phyloP scores from a whole-genome alignment of 2,329 filamentous ascomycete genomes.

The Xylariaceae sp. region DNA sequence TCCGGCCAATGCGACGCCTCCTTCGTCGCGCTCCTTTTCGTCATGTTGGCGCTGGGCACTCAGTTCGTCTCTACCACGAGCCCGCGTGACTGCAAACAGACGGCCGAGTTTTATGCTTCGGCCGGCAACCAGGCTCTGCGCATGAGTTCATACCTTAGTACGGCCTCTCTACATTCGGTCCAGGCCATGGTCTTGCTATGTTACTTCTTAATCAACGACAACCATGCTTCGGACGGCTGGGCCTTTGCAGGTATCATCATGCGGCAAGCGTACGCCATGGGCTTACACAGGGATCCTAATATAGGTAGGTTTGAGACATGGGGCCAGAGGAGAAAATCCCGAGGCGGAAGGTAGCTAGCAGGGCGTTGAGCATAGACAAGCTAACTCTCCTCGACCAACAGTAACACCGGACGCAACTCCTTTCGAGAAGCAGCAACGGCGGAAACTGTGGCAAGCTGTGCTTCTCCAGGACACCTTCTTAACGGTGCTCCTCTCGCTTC shows the following conservation, averaged over 20 bases:
- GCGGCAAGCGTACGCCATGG: slow-evolving; percentile 76
- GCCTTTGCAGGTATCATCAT: slow-evolving; percentile 74
- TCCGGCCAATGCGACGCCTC: slow-evolving; percentile 62
- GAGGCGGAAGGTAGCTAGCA: too few species aligned
- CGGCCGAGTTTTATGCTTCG: slow-evolving; percentile 76
- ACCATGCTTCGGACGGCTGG: slow-evolving; percentile 78
- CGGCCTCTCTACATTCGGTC: slow-evolving; percentile 65
- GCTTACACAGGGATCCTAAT: slow-evolving; percentile 72
- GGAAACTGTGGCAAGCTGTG: slow-evolving; percentile 79
- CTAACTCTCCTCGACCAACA: slow-evolving; percentile 26
- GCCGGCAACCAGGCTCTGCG: slow-evolving; percentile 73
- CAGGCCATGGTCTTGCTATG: slow-evolving; percentile 79
- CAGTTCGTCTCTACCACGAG: slow-evolving; percentile 63
- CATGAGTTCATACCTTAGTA: slow-evolving; percentile 71
- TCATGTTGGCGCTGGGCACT: slow-evolving; percentile 71
- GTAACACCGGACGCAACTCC: slow-evolving; percentile 59
- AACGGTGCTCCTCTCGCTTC: slow-evolving; percentile 70
- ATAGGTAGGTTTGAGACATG: slow-evolving; percentile 54
- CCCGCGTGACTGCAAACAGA: slow-evolving; percentile 61
- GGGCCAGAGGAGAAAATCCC: not conserved
- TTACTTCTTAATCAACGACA: slow-evolving; percentile 82
- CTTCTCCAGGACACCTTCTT: slow-evolving; percentile 77
- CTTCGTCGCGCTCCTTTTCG: slow-evolving; percentile 67
- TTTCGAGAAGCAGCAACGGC: slow-evolving; percentile 71
- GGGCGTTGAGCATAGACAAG: too few species aligned